Evolutionary conservation across 352 stramenopile species (phyloP), one percentile per base, ranked within the genome.

Genomic region (Achlya hypogyna): DNA sequence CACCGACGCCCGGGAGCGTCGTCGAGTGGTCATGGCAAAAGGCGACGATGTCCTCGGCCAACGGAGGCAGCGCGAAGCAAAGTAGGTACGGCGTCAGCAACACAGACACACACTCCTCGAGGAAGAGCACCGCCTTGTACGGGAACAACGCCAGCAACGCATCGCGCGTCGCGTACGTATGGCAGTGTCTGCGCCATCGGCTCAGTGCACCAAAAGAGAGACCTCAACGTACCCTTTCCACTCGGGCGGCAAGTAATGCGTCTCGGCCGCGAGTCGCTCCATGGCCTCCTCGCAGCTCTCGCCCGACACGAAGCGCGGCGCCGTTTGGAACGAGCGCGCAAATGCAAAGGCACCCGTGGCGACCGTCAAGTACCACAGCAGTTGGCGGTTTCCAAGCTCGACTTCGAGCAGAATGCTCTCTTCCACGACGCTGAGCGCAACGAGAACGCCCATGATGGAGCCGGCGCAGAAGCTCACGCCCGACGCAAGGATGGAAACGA

Each of bases 291-390:
- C 86, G 45, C 84, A 88, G 54, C 91, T 76, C 20, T 85, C 83
- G 40, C 90, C 86, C 22, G 87, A 58, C 65, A 91, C 56, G 53
- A 89, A 94, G 6, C 76, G 86, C 18, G 86, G 87, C 4, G 86
- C 80, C 27, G 84, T 86, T n/a, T 66, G 47, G 63, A 96, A 92
- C 34, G 75, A 87, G 27, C 90, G 78, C 32, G 85, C 83, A 16
- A 91, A 69, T 28, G 87, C 87, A 65, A 97, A 96, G 0, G 95
- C 63, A 23, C 75, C 76, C 5, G 81, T 94, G 22, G 94, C 77
- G 10, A 99, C 75, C 5, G 96, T 97, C 34, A 98, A 75, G 74
- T 99, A 99, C 96, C 95, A 99, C 10, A 99, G 53, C 51, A 99
- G 69, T 73, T 98, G 98, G 49, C 87, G 87, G 14, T 94, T 83